Base-by-base conservation (phyloP, 73 alveolate species). In the Breviolum minutum region DNA sequence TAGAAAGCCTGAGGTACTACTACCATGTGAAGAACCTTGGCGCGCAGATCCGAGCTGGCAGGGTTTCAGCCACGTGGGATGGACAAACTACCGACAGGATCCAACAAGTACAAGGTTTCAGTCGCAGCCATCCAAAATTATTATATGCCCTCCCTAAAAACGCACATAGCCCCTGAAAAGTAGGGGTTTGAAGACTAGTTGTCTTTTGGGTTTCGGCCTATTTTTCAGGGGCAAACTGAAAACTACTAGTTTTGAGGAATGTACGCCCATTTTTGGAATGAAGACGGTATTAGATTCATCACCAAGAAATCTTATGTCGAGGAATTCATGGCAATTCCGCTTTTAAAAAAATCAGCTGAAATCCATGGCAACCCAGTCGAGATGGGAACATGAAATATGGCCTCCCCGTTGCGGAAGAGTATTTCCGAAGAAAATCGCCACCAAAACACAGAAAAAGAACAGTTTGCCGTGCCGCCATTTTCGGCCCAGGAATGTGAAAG, bases 21-120 rank as follows among this genome's bases (percentile, higher is more conserved):
- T 79, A 79, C 63, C 62, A 79, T 63, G 87, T 79, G 87, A 79
- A 79, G 87, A 79, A n/a, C 63, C 64, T 79, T 30, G 87, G 24
- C n/a, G n/a, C 27, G 19, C 6, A 27, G 24, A 22, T 12, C 32
- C 12, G 87, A 8, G 0, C 26, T 79, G 87, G 64, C 54, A 40
- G 54, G 54, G 54, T 40, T 40, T 6, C 17, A 1, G 17, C n/a
- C n/a, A 68, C 17, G 77, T 14, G 77, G 77, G n/a, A 4, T 68
- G 77, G 24, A 2, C 2, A 14, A 68, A 2, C 77, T 14, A n/a
- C 17, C 77, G 8, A 68, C 77, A 68, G 17, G n/a, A 68, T 14
- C 24, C 77, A 68, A 40, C 54, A 40, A 3, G 54, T 40, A 40
- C 1, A n/a, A n/a, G n/a, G n/a, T n/a, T n/a, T n/a, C n/a, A n/a